Base-by-base conservation (phyloP, 108 stramenopile species). In the Cyclotella baltica region DNA sequence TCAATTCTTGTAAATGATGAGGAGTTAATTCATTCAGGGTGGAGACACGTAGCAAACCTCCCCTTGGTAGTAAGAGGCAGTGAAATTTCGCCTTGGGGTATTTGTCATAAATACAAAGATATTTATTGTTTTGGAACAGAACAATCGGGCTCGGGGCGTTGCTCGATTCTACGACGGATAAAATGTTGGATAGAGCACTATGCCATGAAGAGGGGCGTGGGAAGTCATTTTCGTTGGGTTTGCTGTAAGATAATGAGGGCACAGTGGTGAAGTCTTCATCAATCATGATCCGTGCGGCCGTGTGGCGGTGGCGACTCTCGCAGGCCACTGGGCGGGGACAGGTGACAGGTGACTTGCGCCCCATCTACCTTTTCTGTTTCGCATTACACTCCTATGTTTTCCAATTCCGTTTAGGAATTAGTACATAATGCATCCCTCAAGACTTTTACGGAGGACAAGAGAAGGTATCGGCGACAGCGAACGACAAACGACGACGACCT, bases 61-160 rank as follows among this genome's bases (percentile, higher is more conserved):
- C 36, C 27, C 69, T 30, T 3, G 69, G 37, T 63, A 78, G 63
- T 27, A 78, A 64, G n/a, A 78, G 70, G 57, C 70, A 36, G 69
- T 77, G 76, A 48, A 70, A 55, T 25, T 70, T 64, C 1, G 76
- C 76, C 61, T 77, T 77, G 34, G 76, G 76, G 28, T 51, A 77
- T 52, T 77, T 77, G 62, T 77, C 76, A 28, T 77, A 77, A 2
- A 57, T 70, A 38, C 68, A 77, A 16, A 77, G 69, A 61, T 62
- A 77, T 37, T 77, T 77, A 33, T 69, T 36, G 50, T 48, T 55
- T 29, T 22, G 56, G 70, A 72, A 67, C 9, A 72, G 33, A 18
- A 78, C 70, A 19, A 78, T 78, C 23, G 63, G 70, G 22, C 11
- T 52, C 43, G 71, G 40, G 18, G 6, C 31, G 11, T 58, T 53